These are phyloP conservation scores for Handroanthus guayacan DNA, from an alignment of 257 asterid genomes.

Conservation along the genomic window DNA sequence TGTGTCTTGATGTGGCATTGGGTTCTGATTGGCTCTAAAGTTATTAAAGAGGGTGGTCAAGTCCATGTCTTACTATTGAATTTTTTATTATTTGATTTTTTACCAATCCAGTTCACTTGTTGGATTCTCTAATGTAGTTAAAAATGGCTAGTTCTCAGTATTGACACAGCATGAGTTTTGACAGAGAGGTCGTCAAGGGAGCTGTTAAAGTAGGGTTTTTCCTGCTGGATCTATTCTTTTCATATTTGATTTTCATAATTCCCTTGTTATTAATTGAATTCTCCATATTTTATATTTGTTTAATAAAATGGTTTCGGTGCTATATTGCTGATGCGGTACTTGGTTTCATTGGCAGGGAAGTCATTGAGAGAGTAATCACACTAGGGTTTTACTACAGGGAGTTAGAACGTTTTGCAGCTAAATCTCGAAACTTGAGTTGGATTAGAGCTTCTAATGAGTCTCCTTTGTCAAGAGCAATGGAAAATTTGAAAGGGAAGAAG, in stretches of 20 bases:
- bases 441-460: constrained; percentile 69
- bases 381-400: constrained; percentile 93
- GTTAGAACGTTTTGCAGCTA: constrained; percentile 87
- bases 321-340: constrained; percentile 17
- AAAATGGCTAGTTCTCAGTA: constrained; percentile 6
- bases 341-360: constrained; percentile 72
- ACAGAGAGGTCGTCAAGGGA: not conserved
- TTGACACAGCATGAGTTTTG: constrained; percentile 19
- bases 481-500: constrained; percentile 55
- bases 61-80: no score
- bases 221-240: not conserved
- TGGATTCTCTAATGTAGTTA: not conserved
- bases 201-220: not conserved
- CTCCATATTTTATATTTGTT: constrained; percentile 9
- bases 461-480: constrained; percentile 61
- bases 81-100: not conserved
- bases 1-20: no score
- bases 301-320: constrained; percentile 13
- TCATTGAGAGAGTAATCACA: constrained; percentile 78
- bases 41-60: no score
- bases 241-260: not conserved
- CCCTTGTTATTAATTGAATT: not conserved
- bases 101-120: not conserved
- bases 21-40: no score
- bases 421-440: constrained; percentile 90